Evolutionary conservation across 768 basidiomycete species (phyloP), one percentile per base, ranked within the genome.

Genomic region (Suillus tomentosus): DNA sequence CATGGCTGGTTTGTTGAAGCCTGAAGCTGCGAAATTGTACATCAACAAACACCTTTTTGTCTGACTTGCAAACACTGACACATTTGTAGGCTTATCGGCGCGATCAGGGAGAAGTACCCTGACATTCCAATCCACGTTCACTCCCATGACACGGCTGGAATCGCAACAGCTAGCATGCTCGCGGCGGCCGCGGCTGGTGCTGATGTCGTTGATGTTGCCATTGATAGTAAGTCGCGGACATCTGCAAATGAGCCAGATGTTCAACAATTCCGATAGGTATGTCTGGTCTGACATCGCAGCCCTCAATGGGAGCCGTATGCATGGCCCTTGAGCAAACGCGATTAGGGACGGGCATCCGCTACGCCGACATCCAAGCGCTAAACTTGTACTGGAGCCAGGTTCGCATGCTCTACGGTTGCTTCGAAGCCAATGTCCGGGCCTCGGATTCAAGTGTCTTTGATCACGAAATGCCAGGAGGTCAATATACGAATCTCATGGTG

Each of bases 381-480:
- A 99, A 99, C 84, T 78, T 89, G 63, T 99, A 99, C 80, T 99
- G 97, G 97, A 94, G 90, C 62, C 95, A 98, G 82, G 92, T 98
- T 75, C 92, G 97, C 74, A 81, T 92, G 79, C 86, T 99, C 55
- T 99, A 99, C 81, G 77, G 85, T 74, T 97, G 95, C 82, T 99
- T 99, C 82, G 97, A 99, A 77, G 97, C 97, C 62, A 97, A 97
- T 73, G 95, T 99, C 70, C 88, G 95, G 61, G 94, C 95, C 31
- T 96, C 95, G 60, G 97, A 99, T 75, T 97, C 96, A 56, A 95
- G 94, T 78, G 96, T 99, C 61, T 99, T 98, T 76, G 95, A 95
- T 73, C 96, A 98, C 78, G 96, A 97, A 79, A 99, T 99, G 97
- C 96, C 96, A 61, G 97, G 96, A 74, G 96, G 96, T 53, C 94